Percentiles rank a stretch among this genome's conserved stretches.
These are phyloP conservation scores for Priceomyces carsonii DNA, from an alignment of 805 yeast genomes.

Conservation along the genomic window DNA sequence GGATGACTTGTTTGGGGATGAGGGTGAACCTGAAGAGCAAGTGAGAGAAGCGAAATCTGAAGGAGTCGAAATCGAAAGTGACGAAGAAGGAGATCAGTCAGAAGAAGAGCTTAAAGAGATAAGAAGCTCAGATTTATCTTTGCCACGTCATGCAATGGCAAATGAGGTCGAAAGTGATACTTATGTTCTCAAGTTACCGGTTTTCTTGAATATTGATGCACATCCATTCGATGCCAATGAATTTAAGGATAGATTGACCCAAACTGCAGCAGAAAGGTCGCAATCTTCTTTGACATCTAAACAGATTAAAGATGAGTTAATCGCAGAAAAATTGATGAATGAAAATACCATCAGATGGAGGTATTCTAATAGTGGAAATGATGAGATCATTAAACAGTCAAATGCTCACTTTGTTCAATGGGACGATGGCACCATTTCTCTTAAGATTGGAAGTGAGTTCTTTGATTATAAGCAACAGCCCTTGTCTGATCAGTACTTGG, in stretches of 20 bases:
- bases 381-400: constrained; percentile 78
- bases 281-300: constrained; percentile 33
- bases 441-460: constrained; percentile 83
- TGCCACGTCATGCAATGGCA: constrained; percentile 52
- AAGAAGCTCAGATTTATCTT: constrained; percentile 36
- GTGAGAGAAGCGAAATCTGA: constrained; percentile 22
- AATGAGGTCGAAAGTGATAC: constrained; percentile 35
- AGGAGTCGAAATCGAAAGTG: constrained; percentile 25
- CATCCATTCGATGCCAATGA: constrained; percentile 78
- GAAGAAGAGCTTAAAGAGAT: constrained; percentile 34
- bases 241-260: constrained; percentile 53
- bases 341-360: constrained; percentile 95
- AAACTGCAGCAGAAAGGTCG: constrained; percentile 32
- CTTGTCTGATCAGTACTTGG: constrained; percentile 68
- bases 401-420: constrained; percentile 90
- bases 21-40: constrained; percentile 32
- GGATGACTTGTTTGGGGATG: constrained; percentile 38
- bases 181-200: constrained; percentile 69
- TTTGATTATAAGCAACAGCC: constrained; percentile 74
- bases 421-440: constrained; percentile 88
- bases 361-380: constrained; percentile 71
- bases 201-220: constrained; percentile 79
- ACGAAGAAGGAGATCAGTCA: constrained; percentile 29
- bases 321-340: constrained; percentile 66
- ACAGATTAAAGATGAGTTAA: constrained; percentile 45